A percentile compares a stretch with the other conserved stretches of the same genome.
Evolutionary conservation across 805 yeast genomes (phyloP).

Genomic region (Saturnispora hagleri): DNA sequence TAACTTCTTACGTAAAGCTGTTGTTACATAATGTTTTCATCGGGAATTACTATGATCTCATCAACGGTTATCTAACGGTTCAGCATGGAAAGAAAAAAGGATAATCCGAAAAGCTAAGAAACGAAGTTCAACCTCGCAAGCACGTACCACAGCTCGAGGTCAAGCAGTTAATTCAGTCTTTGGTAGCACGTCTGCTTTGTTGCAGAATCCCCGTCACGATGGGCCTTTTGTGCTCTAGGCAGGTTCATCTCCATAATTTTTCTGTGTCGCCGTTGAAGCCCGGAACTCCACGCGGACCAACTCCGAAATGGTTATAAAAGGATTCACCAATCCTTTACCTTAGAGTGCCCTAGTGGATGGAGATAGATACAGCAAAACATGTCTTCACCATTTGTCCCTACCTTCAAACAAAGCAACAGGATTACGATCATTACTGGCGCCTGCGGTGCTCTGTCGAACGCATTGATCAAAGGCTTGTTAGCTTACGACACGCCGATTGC

Average conservation of each 20-base stretch:
- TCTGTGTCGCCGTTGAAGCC: background rate
- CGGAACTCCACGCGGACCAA: slow-evolving; percentile 7
- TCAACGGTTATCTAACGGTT: background rate
- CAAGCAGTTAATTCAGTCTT: too few species aligned
- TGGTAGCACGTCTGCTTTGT: background rate
- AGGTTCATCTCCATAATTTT: background rate
- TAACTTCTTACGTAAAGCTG: background rate
- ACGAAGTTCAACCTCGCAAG: background rate
- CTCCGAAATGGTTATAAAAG: background rate
- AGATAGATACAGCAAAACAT: background rate
- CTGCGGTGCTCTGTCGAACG: slow-evolving; percentile 67
- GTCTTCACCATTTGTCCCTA: slow-evolving; percentile 36
- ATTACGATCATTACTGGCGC: slow-evolving; percentile 74
- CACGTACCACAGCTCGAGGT: too few species aligned
- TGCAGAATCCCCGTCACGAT: background rate
- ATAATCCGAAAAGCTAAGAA: background rate
- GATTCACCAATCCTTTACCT: background rate
- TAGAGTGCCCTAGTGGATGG: background rate
- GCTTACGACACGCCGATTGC: slow-evolving; percentile 77
- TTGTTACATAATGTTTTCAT: background rate
- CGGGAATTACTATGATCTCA: background rate
- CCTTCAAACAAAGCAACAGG: slow-evolving; percentile 59
- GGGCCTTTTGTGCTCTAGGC: background rate
- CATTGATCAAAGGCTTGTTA: slow-evolving; percentile 54
- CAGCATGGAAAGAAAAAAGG: background rate